Base-by-base conservation (phyloP, 306 rosid genomes). In the Pyrus communis region DNA sequence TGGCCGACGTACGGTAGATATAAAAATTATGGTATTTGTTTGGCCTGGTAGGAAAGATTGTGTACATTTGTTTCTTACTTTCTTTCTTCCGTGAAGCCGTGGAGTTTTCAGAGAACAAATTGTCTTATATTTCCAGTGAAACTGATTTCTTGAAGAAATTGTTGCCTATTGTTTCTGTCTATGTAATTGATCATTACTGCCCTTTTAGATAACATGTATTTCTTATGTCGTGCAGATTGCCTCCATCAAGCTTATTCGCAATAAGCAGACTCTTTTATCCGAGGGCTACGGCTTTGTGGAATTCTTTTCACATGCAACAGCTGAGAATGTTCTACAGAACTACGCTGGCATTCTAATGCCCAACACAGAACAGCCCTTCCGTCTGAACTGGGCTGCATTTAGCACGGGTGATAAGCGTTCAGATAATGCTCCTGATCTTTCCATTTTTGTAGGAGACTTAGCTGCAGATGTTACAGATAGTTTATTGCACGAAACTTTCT, bases 221-320 rank as follows among this genome's bases (percentile, higher is more conserved):
- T 58, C 51, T 21, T 62, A 10, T 33, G 33, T 57, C 55, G 60
- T 86, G 85, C 88, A 93, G 98, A 90, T 93, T 78, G 67, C 87
- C 63, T 88, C 91, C 71, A 79, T 93, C 55, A 93, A 93, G 91
- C 89, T 93, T 75, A 93, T 93, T 80, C 93, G 98, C 75, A 93
- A 93, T 81, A 93, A 93, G 91, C 93, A 90, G 67, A 89, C 91
- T 63, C 90, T 92, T 65, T 75, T 88, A 71, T 89, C 98, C 23
- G 98, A 93, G 85, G 97, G 98, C 72, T 93, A 93, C 77, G 98
- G 98, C 77, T 93, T 93, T 74, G 97, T 93, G 71, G 98, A 93
- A 76, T 91, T 91, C 66, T 86, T 69, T 84, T 84, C 96, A 6
- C 97, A 90, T 67, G 84, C 84, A 40, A 84, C 90, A 70, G 97